phyloP scores from a whole-genome alignment of 805 yeast genomes.

The Groenewaldozyma salmanticensis region DNA sequence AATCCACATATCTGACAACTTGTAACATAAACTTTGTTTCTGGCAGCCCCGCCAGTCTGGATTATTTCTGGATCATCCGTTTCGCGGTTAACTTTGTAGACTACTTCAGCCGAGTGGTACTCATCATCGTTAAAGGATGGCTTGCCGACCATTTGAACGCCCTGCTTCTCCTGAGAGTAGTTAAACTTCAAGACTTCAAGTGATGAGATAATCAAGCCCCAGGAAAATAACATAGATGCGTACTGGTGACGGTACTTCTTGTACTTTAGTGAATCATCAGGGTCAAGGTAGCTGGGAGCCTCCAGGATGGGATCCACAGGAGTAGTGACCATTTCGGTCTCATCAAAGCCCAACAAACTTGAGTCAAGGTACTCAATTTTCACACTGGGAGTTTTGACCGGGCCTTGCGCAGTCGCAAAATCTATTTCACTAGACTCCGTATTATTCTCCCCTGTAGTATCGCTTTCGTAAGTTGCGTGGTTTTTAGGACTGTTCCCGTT shows the following conservation, averaged over 20 bases:
- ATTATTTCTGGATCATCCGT: slow-evolving; percentile 12
- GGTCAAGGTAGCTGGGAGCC: slow-evolving; percentile 33
- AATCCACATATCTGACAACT: slow-evolving; percentile 59
- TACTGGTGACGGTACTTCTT: slow-evolving; percentile 51
- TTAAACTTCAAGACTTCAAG: slow-evolving; percentile 71
- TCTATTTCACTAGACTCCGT: too few relatives aligned
- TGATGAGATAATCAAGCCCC: slow-evolving; percentile 80
- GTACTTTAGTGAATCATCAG: slow-evolving; percentile 31
- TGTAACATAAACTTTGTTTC: slow-evolving; percentile 24
- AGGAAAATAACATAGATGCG: slow-evolving; percentile 63
- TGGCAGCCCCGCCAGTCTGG: slow-evolving; percentile 7
- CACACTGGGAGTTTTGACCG: slow-evolving; percentile 3
- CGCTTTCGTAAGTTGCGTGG: not conserved
- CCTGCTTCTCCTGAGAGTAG: slow-evolving; percentile 15
- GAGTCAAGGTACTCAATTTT: slow-evolving; percentile 20
- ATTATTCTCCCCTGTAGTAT: too few relatives aligned
- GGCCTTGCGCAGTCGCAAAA: too few relatives aligned
- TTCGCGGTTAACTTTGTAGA: slow-evolving; percentile 5
- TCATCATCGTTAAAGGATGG: slow-evolving; percentile 10
- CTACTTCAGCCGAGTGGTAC: slow-evolving; percentile 21
- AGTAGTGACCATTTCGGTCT: not conserved
- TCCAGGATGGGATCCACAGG: slow-evolving; percentile 19
- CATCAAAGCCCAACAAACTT: not conserved
- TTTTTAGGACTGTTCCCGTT: not conserved
- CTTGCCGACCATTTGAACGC: slow-evolving; percentile 1